phyloP scores from a whole-genome alignment of 1,284 basidiomycete species.

The Tylopilus orsonianus region DNA sequence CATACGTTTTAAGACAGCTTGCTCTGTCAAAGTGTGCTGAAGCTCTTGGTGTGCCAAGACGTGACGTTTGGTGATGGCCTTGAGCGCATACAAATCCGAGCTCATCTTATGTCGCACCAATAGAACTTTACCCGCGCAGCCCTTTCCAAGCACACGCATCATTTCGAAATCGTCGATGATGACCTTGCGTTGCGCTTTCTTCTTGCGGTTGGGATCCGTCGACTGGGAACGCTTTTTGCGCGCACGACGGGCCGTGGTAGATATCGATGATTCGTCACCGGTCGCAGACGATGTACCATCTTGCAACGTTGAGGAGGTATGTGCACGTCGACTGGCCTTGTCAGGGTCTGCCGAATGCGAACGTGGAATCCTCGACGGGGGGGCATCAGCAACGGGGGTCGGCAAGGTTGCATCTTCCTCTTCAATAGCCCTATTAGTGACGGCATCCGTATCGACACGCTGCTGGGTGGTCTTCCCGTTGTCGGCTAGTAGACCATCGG shows the following conservation, averaged over 20 bases:
- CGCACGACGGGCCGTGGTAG: constrained; percentile 44
- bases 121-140: constrained; percentile 92
- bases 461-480: constrained; percentile 25
- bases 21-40: constrained; percentile 93
- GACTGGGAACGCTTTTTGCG: constrained; percentile 63
- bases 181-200: constrained; percentile 66
- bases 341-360: constrained; percentile 77
- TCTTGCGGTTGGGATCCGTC: constrained; percentile 48
- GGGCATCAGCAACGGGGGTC: constrained; percentile 41
- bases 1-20: constrained; percentile 90
- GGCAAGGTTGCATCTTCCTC: constrained; percentile 34
- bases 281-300: constrained; percentile 56
- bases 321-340: constrained; percentile 53
- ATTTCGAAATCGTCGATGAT: constrained; percentile 92
- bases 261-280: constrained; percentile 62
- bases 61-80: constrained; percentile 95
- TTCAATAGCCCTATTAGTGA: constrained; percentile 24
- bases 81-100: constrained; percentile 82
- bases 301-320: constrained; percentile 42
- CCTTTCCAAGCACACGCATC: constrained; percentile 93
- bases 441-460: constrained; percentile 21
- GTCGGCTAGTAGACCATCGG: constrained; percentile 19
- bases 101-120: constrained; percentile 79
- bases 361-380: constrained; percentile 53
- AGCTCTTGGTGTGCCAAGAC: constrained; percentile 95